A percentile compares a stretch with the other conserved stretches of the same genome.
Evolutionary conservation across 1,284 basidiomycete species (phyloP).

Genomic region (Pseudozyma tsukubaensis): DNA sequence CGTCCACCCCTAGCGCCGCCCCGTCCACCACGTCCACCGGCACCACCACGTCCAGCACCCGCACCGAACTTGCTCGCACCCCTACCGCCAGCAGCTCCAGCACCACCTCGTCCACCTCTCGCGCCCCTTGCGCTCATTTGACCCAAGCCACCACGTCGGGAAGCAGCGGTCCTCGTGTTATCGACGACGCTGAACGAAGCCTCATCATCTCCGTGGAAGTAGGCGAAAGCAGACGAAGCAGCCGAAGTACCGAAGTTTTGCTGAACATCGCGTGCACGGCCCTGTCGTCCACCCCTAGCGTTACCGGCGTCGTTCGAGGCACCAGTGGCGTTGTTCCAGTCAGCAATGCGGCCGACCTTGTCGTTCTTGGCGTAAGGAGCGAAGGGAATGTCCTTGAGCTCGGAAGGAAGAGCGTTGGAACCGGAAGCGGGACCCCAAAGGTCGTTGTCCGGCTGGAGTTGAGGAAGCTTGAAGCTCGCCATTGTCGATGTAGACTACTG

Average conservation of each 20-base stretch:
- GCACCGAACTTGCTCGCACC: constrained; percentile 57
- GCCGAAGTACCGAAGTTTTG: constrained; percentile 55
- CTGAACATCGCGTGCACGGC: constrained; percentile 55
- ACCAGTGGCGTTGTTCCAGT: constrained; percentile 83
- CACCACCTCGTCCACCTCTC: constrained; percentile 62
- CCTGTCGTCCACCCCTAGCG: constrained; percentile 49
- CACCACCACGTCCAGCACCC: constrained; percentile 50
- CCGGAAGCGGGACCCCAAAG: constrained; percentile 64
- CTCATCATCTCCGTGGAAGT: constrained; percentile 98
- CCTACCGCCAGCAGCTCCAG: constrained; percentile 50
- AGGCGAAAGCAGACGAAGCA: constrained; percentile 85
- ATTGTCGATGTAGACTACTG: constrained; percentile 33
- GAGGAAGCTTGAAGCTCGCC: constrained; percentile 63
- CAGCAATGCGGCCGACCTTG: constrained; percentile 95
- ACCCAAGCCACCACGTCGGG: constrained; percentile 70
- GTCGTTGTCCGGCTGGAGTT: constrained; percentile 53
- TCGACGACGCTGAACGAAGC: constrained; percentile 97
- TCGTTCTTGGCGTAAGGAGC: constrained; percentile 98
- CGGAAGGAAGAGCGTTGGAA: constrained; percentile 54
- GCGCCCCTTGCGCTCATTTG: constrained; percentile 65
- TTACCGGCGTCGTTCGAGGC: constrained; percentile 70
- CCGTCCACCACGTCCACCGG: constrained; percentile 70
- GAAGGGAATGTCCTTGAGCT: constrained; percentile 73
- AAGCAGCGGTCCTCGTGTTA: constrained; percentile 72
- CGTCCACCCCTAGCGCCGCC: constrained; percentile 51